These are phyloP conservation scores for Malassezia nana DNA, from an alignment of 1,284 basidiomycete genomes.

Conservation along the genomic window DNA sequence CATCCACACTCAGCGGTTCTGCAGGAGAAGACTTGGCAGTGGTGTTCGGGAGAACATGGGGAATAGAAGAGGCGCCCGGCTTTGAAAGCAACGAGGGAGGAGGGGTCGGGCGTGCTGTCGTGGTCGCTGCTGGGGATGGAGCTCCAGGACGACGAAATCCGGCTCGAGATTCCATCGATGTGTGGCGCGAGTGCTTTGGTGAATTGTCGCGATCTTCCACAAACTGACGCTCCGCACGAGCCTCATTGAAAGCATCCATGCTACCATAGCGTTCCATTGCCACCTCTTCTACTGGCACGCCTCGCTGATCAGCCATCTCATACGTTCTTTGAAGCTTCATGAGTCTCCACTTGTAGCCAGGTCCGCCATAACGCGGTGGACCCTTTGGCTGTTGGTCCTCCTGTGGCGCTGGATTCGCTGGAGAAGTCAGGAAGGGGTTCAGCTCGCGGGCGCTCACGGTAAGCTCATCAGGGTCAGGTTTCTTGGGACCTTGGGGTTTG, in stretches of 20 bases:
- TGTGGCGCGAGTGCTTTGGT: neutral
- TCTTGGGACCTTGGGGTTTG: slow-evolving; percentile 50
- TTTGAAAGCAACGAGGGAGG: neutral
- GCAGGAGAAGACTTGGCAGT: neutral
- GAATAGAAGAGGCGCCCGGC: slow-evolving; percentile 13
- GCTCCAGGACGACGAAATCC: slow-evolving; percentile 33
- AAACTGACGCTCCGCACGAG: slow-evolving; percentile 69
- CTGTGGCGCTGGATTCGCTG: neutral
- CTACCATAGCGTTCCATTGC: slow-evolving; percentile 58
- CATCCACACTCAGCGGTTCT: slow-evolving; percentile 50
- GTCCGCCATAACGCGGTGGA: slow-evolving; percentile 57
- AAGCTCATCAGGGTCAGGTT: slow-evolving; percentile 64
- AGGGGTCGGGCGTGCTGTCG: slow-evolving; percentile 12
- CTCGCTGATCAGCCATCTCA: slow-evolving; percentile 77
- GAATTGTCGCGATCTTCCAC: slow-evolving; percentile 64
- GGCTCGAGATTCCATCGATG: slow-evolving; percentile 8
- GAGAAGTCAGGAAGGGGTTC: slow-evolving; percentile 60
- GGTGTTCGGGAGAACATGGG: neutral
- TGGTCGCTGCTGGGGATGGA: slow-evolving; percentile 24
- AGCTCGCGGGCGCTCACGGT: slow-evolving; percentile 58
- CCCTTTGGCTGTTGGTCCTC: slow-evolving; percentile 9
- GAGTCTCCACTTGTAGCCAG: slow-evolving; percentile 94
- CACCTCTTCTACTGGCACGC: slow-evolving; percentile 63
- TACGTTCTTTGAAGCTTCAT: slow-evolving; percentile 82
- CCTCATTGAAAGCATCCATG: slow-evolving; percentile 74